Evolutionary conservation across 2,329 filamentous ascomycete species (phyloP).

Genomic region (Talaromyces sp.): DNA sequence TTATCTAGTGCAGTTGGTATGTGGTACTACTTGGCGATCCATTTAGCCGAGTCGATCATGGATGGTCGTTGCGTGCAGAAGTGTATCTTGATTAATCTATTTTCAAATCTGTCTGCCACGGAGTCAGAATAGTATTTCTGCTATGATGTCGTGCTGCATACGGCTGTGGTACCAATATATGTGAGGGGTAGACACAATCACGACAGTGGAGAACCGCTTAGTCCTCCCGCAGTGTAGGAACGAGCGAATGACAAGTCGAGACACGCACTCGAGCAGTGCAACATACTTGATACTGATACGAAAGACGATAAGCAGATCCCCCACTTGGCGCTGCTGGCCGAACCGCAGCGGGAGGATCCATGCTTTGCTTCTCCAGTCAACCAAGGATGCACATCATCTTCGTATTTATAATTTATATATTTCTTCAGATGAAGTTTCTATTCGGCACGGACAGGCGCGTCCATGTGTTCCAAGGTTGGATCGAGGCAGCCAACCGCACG

Average conservation of each 20-base stretch:
- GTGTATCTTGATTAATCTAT: not conserved
- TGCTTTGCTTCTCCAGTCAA: too few relatives aligned
- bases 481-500: not conserved
- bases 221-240: not conserved
- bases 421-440: too few relatives aligned
- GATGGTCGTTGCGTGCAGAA: not conserved
- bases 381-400: not conserved
- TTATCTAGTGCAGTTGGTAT: too few relatives aligned
- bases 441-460: too few relatives aligned
- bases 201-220: not conserved
- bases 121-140: not conserved
- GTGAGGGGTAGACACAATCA: not conserved
- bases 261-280: not conserved
- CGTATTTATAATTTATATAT: not conserved
- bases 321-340: slow-evolving; percentile 17
- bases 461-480: slow-evolving; percentile 3
- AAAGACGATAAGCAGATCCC: too few relatives aligned
- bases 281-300: too few relatives aligned
- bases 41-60: slow-evolving; percentile 13
- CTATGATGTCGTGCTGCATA: not conserved
- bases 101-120: not conserved
- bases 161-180: not conserved
- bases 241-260: not conserved
- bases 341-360: slow-evolving; percentile 9
- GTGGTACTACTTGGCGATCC: slow-evolving; percentile 2